Base-by-base conservation (phyloP, 192 early-diverging fungal genomes). In the Borealophlyctis nickersoniae region DNA sequence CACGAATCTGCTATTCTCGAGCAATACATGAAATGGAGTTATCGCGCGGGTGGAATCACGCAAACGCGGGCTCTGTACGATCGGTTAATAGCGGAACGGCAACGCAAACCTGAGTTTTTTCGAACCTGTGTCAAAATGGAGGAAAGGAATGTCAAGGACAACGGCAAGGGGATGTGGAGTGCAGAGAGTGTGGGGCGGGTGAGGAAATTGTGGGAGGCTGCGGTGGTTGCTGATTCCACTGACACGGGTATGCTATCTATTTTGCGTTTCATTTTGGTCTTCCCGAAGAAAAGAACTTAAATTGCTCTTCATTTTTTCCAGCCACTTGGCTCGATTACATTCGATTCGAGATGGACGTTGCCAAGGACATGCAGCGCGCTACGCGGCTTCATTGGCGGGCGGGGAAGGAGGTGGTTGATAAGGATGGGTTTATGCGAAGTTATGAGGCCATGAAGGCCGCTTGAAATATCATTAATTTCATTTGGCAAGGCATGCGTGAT, bases 381-480 rank as follows among this genome's bases (percentile, higher is more conserved):
- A 77, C 76, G 11, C 70, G 75, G 32, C 61, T 89, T 13, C 68
- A 87, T 57, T 88, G 82, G 82, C 70, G 73, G 51, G 88, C 85
- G 19, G 56, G 57, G 33, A 83, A 83, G 49, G 69, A 62, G n/a
- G 86, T 87, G 0, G 52, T 54, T 2, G 81, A 87, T 65, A 73
- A 74, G 50, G 86, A 85, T 26, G 73, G 65, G 5, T 87, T 89
- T 69, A 65, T 52, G 35, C 30, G 54, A 34, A 29, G 53, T 23
- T 81, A 74, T 50, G 64, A 81, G 55, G 54, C n/a, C 1, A 7
- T 77, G 26, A 70, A 74, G 30, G 39, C 13, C 36, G 35, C 39
- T 28, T n/a, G n/a, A n/a, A n/a, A n/a, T n/a, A n/a, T n/a, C n/a
- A n/a, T n/a, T n/a, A n/a, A n/a, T n/a, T n/a, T n/a, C n/a, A n/a